Base-by-base conservation (phyloP, 73 alveolate genomes). In the Effrenium voratum region DNA sequence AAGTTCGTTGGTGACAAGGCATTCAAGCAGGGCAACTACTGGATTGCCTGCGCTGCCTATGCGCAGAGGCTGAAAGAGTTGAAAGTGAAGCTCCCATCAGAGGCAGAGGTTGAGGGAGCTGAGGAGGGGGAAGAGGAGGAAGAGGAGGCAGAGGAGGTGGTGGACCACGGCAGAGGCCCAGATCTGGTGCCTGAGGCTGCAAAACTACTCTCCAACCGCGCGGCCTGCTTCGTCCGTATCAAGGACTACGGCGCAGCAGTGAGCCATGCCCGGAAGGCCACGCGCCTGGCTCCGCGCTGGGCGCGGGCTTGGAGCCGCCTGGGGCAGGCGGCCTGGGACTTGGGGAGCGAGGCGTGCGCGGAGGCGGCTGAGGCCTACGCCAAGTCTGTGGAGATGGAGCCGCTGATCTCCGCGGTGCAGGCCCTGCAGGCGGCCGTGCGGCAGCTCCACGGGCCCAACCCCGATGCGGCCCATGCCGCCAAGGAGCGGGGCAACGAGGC, bases 251-350 rank as follows among this genome's bases (percentile, higher is more conserved):
- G 50, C 34, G 90, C 98, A 30, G 87, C 98, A 40, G 77, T 72
- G 91, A 66, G 86, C 90, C 91, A 91, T 32, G 98, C 98, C 1
- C 73, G 90, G 32, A 68, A 80, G 34, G 98, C 98, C 3, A 40
- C 90, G 0, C 47, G 34, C 28, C 59, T 91, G 43, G 98, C 98
- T 5, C 98, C 98, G 13, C 91, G 90, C 45, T 91, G 98, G 98
- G 75, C 98, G 30, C 87, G 98, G 41, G 98, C 79, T 34, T 91
- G 98, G 98, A 91, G 98, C 77, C 98, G 98, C 76, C 19, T 91
- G 91, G 98, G 91, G 19, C 98, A 72, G 57, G 98, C 98, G 19
- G 98, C 98, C 32, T 73, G 90, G 98, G 68, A 91, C 40, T 46
- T 91, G 22, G 91, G 80, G 44, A 63, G 72, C 24, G 13, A 41